Evolutionary conservation across 495 filamentous ascomycete species (phyloP).

Genomic region (Xylaria acuta): DNA sequence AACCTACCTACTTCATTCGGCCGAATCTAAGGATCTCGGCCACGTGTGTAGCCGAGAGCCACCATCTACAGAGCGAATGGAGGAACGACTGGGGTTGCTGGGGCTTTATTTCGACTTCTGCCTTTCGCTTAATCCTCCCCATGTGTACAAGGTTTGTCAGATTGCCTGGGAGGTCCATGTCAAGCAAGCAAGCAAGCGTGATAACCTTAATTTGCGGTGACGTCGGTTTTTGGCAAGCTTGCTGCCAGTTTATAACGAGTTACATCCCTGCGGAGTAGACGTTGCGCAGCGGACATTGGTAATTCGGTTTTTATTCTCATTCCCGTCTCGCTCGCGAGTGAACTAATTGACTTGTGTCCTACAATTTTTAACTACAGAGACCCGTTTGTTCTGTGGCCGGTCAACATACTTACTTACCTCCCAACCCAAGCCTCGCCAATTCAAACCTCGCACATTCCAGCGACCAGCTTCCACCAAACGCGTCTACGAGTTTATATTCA

Average conservation of each 20-base stretch:
- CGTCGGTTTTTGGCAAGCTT: not conserved
- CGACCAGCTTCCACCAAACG: not conserved
- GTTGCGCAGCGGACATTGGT: not conserved
- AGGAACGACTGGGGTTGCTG: constrained; percentile 1
- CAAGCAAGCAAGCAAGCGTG: not conserved
- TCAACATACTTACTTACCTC: not conserved
- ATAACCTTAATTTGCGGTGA: not conserved
- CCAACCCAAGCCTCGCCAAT: not conserved
- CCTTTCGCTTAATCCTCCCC: constrained; percentile 14
- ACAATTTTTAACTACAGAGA: not conserved
- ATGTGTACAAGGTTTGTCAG: not conserved
- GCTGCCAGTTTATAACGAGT: not conserved
- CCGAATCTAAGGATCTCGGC: not conserved
- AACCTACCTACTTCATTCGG: not conserved
- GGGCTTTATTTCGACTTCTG: not conserved
- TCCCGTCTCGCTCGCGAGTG: not conserved
- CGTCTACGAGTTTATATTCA: not conserved
- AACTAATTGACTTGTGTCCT: not conserved
- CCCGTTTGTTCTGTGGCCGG: not conserved
- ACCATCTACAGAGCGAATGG: not conserved
- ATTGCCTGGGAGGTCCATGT: not conserved
- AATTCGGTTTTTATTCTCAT: not conserved
- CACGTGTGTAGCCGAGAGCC: not conserved
- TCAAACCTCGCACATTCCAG: not conserved
- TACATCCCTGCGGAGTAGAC: not conserved